phyloP scores from a whole-genome alignment of 2,329 filamentous ascomycete genomes.

The Hypocreales sp. region DNA sequence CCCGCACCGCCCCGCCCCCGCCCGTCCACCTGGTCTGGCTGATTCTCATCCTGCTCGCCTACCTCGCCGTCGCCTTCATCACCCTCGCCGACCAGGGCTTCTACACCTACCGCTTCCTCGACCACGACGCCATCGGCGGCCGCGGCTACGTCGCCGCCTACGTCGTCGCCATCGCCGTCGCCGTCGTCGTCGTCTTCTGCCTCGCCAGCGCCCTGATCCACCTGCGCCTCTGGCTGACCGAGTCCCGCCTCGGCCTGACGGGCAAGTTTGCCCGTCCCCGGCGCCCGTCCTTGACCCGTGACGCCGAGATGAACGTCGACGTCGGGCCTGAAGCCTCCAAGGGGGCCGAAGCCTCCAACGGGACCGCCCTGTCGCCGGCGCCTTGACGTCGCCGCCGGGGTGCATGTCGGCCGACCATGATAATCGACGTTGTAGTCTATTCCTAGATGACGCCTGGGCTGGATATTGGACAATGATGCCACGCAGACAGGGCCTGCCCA shows the following conservation, averaged over 20 bases:
- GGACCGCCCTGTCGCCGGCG: no score
- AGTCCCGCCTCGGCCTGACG: conserved; percentile 25
- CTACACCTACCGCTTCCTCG: conserved; percentile 69
- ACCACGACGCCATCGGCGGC: conserved; percentile 37
- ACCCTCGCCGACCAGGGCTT: conserved; percentile 54
- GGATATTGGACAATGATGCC: no score
- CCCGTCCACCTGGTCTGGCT: conserved; percentile 54
- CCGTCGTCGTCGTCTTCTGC: conserved; percentile 34
- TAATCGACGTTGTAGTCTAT: no score
- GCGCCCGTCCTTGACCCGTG: conserved; percentile 8
- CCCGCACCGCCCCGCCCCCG: conserved; percentile 43
- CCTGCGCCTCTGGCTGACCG: conserved; percentile 32
- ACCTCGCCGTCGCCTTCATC: conserved; percentile 60
- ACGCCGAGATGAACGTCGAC: conserved; percentile 14
- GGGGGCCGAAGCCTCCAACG: no score
- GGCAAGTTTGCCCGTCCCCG: conserved; percentile 25
- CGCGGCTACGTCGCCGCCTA: conserved; percentile 43
- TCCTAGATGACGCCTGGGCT: no score
- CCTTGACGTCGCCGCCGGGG: neutral
- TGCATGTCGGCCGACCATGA: no score
- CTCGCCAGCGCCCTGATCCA: conserved; percentile 34
- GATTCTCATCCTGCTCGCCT: conserved; percentile 54
- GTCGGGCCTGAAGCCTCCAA: conserved; percentile 7
- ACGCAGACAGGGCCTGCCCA: no score
- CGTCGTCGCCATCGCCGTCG: conserved; percentile 41